Conservation (phyloP, 2,329 filamentous ascomycete genomes). For the Elsinoe necatrix region DNA sequence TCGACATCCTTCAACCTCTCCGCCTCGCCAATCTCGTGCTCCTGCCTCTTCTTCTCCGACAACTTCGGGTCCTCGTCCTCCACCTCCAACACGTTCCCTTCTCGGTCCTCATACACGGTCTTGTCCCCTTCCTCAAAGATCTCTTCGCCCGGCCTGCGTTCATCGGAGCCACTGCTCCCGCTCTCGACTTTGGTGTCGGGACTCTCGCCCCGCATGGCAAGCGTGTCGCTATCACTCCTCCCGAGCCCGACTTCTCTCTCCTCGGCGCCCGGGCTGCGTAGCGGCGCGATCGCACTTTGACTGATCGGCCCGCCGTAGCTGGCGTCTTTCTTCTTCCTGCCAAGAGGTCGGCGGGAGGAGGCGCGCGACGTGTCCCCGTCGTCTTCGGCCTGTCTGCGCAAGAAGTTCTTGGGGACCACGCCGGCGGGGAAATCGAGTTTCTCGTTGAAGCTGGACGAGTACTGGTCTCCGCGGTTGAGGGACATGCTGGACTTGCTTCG, state of each 20-base stretch:
- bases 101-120: constrained; percentile 72
- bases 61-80: constrained; percentile 46
- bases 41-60: constrained; percentile 34
- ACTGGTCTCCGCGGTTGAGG: constrained; percentile 54
- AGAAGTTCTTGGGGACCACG: constrained; percentile 64
- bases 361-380: constrained; percentile 55
- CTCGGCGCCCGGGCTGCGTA: constrained; percentile 26
- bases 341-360: constrained; percentile 55
- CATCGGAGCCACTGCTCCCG: constrained; percentile 25
- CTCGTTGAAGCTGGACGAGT: constrained; percentile 50
- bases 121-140: constrained; percentile 74
- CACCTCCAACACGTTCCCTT: constrained; percentile 75
- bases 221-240: constrained; percentile 38
- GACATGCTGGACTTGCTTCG: constrained; percentile 76
- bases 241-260: constrained; percentile 27
- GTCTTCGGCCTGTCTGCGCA: constrained; percentile 70
- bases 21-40: constrained; percentile 50
- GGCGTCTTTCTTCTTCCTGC: constrained; percentile 48
- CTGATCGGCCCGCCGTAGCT: constrained; percentile 80
- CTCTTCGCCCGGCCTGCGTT: constrained; percentile 43
- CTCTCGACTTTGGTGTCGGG: constrained; percentile 26
- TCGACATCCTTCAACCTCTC: constrained; percentile 45
- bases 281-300: constrained; percentile 79
- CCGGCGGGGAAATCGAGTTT: constrained; percentile 56
- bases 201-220: constrained; percentile 34